phyloP scores from a whole-genome alignment of 2,329 filamentous ascomycete genomes.

The Diaporthe citri region DNA sequence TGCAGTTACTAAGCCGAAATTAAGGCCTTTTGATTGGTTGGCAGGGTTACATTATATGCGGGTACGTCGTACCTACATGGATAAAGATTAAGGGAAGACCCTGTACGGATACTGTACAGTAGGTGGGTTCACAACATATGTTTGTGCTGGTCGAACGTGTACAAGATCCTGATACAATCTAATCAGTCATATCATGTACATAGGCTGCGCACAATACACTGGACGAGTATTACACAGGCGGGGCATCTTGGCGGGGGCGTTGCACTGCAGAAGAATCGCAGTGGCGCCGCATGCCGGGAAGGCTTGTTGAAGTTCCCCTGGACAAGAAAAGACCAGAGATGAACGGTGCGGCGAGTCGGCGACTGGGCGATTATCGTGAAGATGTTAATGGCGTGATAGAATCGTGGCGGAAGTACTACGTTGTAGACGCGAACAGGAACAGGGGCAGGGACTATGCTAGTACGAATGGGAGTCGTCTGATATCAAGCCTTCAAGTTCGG shows the following conservation, averaged over 20 bases:
- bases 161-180: not conserved
- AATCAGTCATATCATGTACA: not conserved
- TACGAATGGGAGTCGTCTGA: not conserved
- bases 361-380: not conserved
- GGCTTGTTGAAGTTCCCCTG: not conserved
- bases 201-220: not conserved
- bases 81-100: too few species aligned
- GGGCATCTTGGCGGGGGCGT: not conserved
- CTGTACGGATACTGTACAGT: too few species aligned
- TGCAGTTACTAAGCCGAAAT: too few species aligned
- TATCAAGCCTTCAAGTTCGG: constrained; percentile 25
- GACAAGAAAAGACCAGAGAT: not conserved
- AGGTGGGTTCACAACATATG: not conserved
- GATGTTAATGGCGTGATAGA: not conserved
- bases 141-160: not conserved
- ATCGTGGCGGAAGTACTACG: not conserved
- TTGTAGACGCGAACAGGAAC: not conserved
- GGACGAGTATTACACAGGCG: not conserved
- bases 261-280: constrained; percentile 12
- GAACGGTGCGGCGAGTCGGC: not conserved
- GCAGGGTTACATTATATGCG: too few species aligned
- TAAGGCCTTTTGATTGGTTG: too few species aligned
- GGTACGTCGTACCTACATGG: too few species aligned
- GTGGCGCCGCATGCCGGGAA: constrained; percentile 5
- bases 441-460: constrained; percentile 8